Percentiles rank a stretch among this genome's conserved stretches.
Conservation (phyloP, 129 eudicot species). For the Oenanthe sinensis region DNA sequence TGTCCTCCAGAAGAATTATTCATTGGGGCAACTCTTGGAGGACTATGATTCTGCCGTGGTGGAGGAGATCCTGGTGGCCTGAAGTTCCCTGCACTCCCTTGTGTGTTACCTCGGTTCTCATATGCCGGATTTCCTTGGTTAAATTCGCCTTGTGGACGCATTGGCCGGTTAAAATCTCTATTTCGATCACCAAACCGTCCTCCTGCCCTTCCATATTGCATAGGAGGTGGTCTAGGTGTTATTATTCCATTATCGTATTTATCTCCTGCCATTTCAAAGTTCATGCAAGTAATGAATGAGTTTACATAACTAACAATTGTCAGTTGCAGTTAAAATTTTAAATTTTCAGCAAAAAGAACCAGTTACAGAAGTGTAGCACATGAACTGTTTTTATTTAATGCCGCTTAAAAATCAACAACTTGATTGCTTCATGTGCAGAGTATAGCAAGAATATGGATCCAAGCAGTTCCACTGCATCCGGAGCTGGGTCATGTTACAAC, state of each 20-base stretch:
- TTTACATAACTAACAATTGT: neutral
- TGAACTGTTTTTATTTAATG: neutral
- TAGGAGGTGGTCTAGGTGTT: conserved; percentile 78
- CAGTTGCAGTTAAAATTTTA: neutral
- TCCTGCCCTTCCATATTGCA: conserved; percentile 49
- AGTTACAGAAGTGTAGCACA: neutral
- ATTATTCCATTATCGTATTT: conserved; percentile 82
- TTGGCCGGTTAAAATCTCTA: conserved; percentile 32
- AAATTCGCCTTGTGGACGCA: conserved; percentile 20
- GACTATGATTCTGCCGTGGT: conserved; percentile 27
- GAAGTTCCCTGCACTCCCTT: conserved; percentile 19
- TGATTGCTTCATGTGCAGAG: neutral
- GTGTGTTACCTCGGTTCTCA: conserved; percentile 18
- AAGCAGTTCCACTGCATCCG: conserved; percentile 42
- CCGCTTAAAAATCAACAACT: neutral
- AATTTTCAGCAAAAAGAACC: neutral
- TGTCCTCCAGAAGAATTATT: conserved; percentile 32
- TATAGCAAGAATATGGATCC: conserved; percentile 4
- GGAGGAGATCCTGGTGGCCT: conserved; percentile 16
- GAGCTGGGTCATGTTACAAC: conserved; percentile 18
- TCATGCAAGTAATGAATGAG: neutral
- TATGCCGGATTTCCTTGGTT: conserved; percentile 19
- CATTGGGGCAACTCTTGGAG: conserved; percentile 21
- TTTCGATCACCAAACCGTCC: conserved; percentile 40
- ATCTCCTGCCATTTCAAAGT: conserved; percentile 50